Evolutionary conservation across 225 moss, liverwort and hornwort species (phyloP).

Genomic region (Physcomitrellopsis africana): DNA sequence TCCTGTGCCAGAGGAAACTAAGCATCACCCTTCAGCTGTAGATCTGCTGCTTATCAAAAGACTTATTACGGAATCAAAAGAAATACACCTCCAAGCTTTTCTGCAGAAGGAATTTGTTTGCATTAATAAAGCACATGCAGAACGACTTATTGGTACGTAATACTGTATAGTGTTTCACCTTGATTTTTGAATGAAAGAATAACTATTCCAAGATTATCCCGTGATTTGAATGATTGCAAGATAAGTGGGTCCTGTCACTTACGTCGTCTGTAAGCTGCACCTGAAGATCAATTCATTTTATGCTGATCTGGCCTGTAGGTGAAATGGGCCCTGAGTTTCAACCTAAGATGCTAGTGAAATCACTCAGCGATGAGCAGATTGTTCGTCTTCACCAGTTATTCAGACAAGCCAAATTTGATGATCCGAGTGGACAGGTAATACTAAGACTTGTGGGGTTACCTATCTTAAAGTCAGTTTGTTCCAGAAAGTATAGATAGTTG

Average conservation of each 20-base stretch:
- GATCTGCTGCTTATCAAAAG: conserved; percentile 91
- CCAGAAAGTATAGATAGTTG: no score
- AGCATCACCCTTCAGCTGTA: conserved; percentile 96
- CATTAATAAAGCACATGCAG: conserved; percentile 87
- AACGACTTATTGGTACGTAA: conserved; percentile 84
- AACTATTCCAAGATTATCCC: not conserved
- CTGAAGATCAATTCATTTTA: conserved; percentile 16
- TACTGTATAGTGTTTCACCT: not conserved
- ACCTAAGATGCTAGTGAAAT: conserved; percentile 77
- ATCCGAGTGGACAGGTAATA: conserved; percentile 84
- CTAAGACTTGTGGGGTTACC: conserved; percentile 3
- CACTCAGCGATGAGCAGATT: conserved; percentile 83
- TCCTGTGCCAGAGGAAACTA: conserved; percentile 86
- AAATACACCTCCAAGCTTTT: conserved; percentile 70
- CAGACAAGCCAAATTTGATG: conserved; percentile 98
- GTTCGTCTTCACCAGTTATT: conserved; percentile 93
- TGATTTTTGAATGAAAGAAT: not conserved
- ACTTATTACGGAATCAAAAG: conserved; percentile 84
- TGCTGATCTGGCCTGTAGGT: conserved; percentile 43
- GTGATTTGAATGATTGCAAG: not conserved
- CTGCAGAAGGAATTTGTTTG: conserved; percentile 89
- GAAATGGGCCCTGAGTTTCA: conserved; percentile 86
- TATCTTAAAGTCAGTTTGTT: not conserved
- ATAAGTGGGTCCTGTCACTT: conserved; percentile 23
- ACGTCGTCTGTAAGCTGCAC: conserved; percentile 19